Conservation (phyloP, 2,329 filamentous ascomycete genomes). For the Cladosporium sp. region DNA sequence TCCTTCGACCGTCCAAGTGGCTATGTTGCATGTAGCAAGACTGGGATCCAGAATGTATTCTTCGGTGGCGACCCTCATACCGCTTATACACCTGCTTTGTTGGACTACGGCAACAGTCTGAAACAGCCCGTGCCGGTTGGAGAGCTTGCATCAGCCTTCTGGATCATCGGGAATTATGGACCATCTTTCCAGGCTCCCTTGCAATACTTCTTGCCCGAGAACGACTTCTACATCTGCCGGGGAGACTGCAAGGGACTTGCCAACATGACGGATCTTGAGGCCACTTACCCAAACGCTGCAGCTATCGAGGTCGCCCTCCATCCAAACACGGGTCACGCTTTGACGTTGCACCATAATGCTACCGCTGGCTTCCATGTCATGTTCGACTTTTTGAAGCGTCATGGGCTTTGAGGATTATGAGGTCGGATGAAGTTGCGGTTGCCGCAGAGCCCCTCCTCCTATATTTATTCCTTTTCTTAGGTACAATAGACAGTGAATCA, state of each 20-base stretch:
- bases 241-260: conserved; percentile 33
- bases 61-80: conserved; percentile 17
- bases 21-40: conserved; percentile 20
- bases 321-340: conserved; percentile 13
- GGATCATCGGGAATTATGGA: conserved; percentile 23
- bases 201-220: conserved; percentile 31
- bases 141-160: conserved; percentile 20
- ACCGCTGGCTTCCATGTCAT: conserved; percentile 7
- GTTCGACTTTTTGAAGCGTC: too few species aligned
- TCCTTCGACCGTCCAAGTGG: conserved; percentile 19
- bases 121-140: conserved; percentile 34
- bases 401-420: too few species aligned
- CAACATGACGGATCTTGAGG: neutral
- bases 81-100: conserved; percentile 27
- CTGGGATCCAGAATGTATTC: conserved; percentile 33
- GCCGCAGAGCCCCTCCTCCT: too few species aligned
- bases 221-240: conserved; percentile 28
- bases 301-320: conserved; percentile 10
- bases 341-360: conserved; percentile 14
- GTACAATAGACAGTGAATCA: too few species aligned
- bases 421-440: too few species aligned
- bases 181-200: conserved; percentile 29
- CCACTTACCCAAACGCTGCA: conserved; percentile 10
- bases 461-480: too few species aligned
- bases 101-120: conserved; percentile 30